Base-by-base conservation (phyloP, 148 eudicot genomes). In the Bassia scoparia region DNA sequence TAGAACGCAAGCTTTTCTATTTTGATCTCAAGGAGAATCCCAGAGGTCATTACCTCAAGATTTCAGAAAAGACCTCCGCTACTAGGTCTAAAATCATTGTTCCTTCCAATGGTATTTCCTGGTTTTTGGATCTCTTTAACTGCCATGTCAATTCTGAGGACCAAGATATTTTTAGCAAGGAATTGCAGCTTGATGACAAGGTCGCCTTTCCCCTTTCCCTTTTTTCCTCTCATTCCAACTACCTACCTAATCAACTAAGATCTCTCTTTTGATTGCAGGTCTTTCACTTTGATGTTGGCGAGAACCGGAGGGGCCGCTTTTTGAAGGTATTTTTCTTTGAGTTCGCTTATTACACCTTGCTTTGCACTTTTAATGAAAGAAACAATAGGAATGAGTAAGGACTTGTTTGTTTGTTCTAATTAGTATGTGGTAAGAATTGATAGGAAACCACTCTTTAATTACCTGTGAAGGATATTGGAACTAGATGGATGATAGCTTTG, bases 1-100 rank as follows among this genome's bases (percentile, higher is more conserved):
- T 94, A 38, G 98, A 94, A 72, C 96, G 91, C 84, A 94, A 94
- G 76, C 86, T 94, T n/a, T 94, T 94, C 77, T 94, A 94, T 81
- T 94, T 94, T 74, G 98, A 94, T 81, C 93, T 94, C 35, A 94
- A 94, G 82, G 97, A 94, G 87, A 94, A 94, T 72, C 98, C 97
- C 0, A 84, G 98, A 21, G 98, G 98, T 2, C 87, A 96, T 9
- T 94, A 91, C 73, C 88, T 94, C 5, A 94, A 94, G 71, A 94
- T 94, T 59, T 94, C 98, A 0, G 98, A 94, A 87, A 94, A 94
- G 82, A 94, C 98, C 0, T 94, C 98, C n/a, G 84, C 97, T 0
- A 91, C 96, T 2, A 77, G 97, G 70, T 94, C 98, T 21, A 94
- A 97, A 70, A 91, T 94, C 68, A 94, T 94, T 33, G 91, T 94